Conservation (phyloP, 75 land plant species). For the Pinus albicaulis region DNA sequence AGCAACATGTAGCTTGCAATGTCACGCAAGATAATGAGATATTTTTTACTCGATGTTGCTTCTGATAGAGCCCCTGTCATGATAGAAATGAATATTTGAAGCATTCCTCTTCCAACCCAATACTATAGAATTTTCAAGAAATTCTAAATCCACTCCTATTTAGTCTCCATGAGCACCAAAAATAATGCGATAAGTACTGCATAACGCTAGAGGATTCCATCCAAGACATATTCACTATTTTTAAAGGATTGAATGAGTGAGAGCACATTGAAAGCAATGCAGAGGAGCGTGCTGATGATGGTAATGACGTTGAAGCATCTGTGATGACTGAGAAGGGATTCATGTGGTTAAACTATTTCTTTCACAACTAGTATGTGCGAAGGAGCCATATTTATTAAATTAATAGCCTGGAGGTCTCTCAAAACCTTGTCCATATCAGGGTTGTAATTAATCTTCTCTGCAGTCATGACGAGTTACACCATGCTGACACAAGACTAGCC, state of each 20-base stretch:
- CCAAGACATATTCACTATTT: constrained; percentile 64
- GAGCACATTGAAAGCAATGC: constrained; percentile 69
- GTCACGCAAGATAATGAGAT: constrained; percentile 57
- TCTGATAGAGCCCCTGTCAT: constrained; percentile 88
- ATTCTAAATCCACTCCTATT: constrained; percentile 70
- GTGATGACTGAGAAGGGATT: constrained; percentile 68
- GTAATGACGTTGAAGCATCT: constrained; percentile 74
- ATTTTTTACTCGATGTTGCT: constrained; percentile 11
- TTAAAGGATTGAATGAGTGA: constrained; percentile 75
- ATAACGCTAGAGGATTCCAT: no score
- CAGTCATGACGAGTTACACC: no score
- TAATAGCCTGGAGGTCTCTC: no score
- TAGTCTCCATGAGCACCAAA: constrained; percentile 85
- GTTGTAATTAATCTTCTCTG: no score
- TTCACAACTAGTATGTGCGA: no score
- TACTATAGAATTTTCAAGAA: constrained; percentile 83
- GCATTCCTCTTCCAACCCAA: constrained; percentile 96
- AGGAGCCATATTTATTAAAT: no score
- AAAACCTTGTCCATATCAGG: no score
- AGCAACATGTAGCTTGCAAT: constrained; percentile 81
- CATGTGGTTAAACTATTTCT: background rate
- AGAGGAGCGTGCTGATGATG: constrained; percentile 58
- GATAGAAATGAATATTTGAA: constrained; percentile 91
- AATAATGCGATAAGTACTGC: constrained; percentile 74
- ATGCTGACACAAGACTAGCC: no score